Percentiles rank a stretch among this genome's conserved stretches.
Conservation (phyloP, 768 basidiomycete species). For the Cyclocybe cylindracea region DNA sequence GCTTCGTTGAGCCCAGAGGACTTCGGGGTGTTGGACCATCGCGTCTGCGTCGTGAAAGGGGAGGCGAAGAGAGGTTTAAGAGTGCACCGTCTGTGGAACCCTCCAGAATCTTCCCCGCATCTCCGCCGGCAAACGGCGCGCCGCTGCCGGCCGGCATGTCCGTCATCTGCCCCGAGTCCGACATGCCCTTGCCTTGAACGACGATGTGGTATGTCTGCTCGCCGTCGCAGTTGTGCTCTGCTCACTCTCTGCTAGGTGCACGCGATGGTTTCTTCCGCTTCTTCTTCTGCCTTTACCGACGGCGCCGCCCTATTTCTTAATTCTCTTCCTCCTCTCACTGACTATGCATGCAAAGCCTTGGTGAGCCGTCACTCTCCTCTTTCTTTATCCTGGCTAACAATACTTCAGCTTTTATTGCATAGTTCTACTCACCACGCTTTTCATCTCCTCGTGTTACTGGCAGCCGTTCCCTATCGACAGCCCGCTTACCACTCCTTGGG, state of each 20-base stretch:
- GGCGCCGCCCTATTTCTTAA: slow-evolving; percentile 77
- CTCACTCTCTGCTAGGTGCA: slow-evolving; percentile 57
- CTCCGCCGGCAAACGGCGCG: slow-evolving; percentile 7
- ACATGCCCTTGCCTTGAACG: slow-evolving; percentile 1
- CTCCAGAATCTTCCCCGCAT: slow-evolving; percentile 39
- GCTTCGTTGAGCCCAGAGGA: slow-evolving; percentile 95
- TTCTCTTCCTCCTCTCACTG: slow-evolving; percentile 75
- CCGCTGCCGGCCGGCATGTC: background rate
- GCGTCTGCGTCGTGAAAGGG: slow-evolving; percentile 17
- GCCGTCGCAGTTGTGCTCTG: background rate
- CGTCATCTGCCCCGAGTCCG: background rate
- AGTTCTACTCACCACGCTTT: slow-evolving; percentile 77
- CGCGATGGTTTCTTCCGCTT: slow-evolving; percentile 82
- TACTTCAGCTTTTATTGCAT: slow-evolving; percentile 80
- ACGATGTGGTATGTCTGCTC: slow-evolving; percentile 54
- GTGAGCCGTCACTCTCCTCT: slow-evolving; percentile 40
- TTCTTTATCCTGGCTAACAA: slow-evolving; percentile 8
- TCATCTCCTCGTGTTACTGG: slow-evolving; percentile 89
- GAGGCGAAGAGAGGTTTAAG: slow-evolving; percentile 18
- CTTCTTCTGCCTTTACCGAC: slow-evolving; percentile 77
- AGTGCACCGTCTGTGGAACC: slow-evolving; percentile 34
- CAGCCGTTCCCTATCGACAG: slow-evolving; percentile 73
- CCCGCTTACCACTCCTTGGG: slow-evolving; percentile 65
- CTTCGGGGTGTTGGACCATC: slow-evolving; percentile 75
- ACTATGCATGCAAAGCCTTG: slow-evolving; percentile 84